A percentile compares a stretch with the other conserved stretches of the same genome.
Conservation (phyloP, 371 early-diverging fungal genomes). For the Apophysomyces elegans region DNA sequence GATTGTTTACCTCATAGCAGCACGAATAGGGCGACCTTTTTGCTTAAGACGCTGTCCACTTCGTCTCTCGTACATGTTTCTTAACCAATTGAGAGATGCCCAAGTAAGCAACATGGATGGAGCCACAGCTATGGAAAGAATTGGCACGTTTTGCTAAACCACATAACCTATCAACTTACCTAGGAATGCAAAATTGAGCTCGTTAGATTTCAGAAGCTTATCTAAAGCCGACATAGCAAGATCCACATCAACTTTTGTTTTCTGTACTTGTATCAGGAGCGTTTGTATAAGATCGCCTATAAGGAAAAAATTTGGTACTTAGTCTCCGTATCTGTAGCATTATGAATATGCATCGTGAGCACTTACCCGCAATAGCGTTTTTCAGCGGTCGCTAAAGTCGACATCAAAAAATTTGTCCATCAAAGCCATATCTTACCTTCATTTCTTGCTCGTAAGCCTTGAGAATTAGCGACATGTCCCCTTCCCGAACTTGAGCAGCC, state of each 20-base stretch:
- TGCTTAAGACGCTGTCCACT: conserved; percentile 35
- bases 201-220: conserved; percentile 91
- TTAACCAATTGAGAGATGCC: conserved; percentile 56
- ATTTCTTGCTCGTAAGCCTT: conserved; percentile 81
- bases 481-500: conserved; percentile 60
- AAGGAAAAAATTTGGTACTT: not conserved
- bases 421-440: conserved; percentile 40
- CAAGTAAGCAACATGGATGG: conserved; percentile 67
- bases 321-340: too few species aligned
- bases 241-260: conserved; percentile 91
- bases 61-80: conserved; percentile 38
- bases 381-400: conserved; percentile 58
- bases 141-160: not conserved
- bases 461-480: conserved; percentile 83
- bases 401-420: not conserved
- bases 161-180: conserved; percentile 25
- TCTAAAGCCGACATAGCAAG: conserved; percentile 93
- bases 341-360: conserved; percentile 29
- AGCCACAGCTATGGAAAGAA: conserved; percentile 51
- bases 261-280: conserved; percentile 90
- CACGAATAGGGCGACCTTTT: conserved; percentile 41
- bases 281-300: conserved; percentile 81
- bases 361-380: conserved; percentile 53
- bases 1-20: conserved; percentile 39
- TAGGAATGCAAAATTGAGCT: conserved; percentile 94